Evolutionary conservation across 495 filamentous ascomycete genomes (phyloP).

Genomic region (Lasiosphaeria ovina): DNA sequence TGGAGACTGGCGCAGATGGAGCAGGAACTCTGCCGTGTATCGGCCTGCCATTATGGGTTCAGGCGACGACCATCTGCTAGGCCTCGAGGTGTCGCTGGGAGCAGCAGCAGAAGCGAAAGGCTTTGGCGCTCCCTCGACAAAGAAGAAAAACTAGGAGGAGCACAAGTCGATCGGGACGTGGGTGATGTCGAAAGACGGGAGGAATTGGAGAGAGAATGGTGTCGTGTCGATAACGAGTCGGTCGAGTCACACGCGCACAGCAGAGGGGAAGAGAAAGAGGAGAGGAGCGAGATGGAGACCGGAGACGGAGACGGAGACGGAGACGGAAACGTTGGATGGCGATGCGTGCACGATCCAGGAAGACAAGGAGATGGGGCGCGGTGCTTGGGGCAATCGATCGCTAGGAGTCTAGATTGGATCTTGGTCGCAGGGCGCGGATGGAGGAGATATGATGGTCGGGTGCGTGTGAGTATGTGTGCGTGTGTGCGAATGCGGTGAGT

Average conservation of each 20-base stretch:
- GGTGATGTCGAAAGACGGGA: too few relatives aligned
- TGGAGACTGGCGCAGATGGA: slow-evolving; percentile 75
- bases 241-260: background rate
- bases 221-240: background rate
- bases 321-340: too few relatives aligned
- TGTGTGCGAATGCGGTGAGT: too few relatives aligned
- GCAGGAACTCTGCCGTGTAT: slow-evolving; percentile 79
- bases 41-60: slow-evolving; percentile 46
- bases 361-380: too few relatives aligned
- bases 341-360: too few relatives aligned
- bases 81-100: slow-evolving; percentile 5
- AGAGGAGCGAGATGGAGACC: slow-evolving; percentile 4
- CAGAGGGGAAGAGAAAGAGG: slow-evolving; percentile 3
- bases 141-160: slow-evolving; percentile 1
- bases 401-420: too few relatives aligned
- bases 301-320: background rate
- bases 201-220: too few relatives aligned
- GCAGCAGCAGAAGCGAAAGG: background rate
- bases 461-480: too few relatives aligned
- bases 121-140: background rate
- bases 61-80: slow-evolving; percentile 26
- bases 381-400: too few relatives aligned
- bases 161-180: too few relatives aligned
- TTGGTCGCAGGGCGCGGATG: too few relatives aligned
- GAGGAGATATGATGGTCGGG: too few relatives aligned